phyloP scores from a whole-genome alignment of 1,139 yeast genomes.

The Insectozyma bohioensis region DNA sequence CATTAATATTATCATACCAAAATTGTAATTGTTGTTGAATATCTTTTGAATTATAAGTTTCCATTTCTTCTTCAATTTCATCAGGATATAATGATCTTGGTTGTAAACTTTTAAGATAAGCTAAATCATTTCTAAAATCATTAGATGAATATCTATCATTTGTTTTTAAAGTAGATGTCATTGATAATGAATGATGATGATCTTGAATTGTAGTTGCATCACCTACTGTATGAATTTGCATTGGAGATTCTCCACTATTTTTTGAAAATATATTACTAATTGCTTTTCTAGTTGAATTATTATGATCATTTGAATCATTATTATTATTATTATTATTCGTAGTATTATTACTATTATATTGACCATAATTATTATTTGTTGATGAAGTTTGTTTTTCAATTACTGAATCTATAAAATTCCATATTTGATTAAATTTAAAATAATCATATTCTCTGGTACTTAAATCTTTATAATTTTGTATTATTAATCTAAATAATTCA shows the following conservation, averaged over 20 bases:
- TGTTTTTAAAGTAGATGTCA: too few relatives aligned
- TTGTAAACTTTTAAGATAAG: constrained; percentile 17
- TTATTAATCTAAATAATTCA: constrained; percentile 36
- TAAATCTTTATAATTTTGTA: constrained; percentile 37
- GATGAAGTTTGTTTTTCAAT: constrained; percentile 21
- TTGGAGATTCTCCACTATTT: constrained; percentile 36
- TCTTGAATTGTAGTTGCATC: constrained; percentile 1
- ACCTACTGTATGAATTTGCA: constrained; percentile 26
- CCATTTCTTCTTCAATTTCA: constrained; percentile 22
- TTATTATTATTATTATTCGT: not conserved
- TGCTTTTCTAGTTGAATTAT: constrained; percentile 1
- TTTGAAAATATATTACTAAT: constrained; percentile 18
- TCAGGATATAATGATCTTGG: constrained; percentile 14
- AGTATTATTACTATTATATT: too few relatives aligned
- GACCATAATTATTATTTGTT: not conserved
- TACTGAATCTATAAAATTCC: constrained; percentile 38
- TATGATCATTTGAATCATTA: not conserved
- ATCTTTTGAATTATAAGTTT: not conserved
- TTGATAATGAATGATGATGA: constrained; percentile 13
- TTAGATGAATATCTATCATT: constrained; percentile 24
- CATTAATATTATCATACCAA: constrained; percentile 7
- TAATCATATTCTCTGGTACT: constrained; percentile 32
- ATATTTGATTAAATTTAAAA: constrained; percentile 32
- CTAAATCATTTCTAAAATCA: constrained; percentile 31
- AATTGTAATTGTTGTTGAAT: constrained; percentile 5